Evolutionary conservation across 306 rosid species (phyloP).

Genomic region (Arachis hypogaea): DNA sequence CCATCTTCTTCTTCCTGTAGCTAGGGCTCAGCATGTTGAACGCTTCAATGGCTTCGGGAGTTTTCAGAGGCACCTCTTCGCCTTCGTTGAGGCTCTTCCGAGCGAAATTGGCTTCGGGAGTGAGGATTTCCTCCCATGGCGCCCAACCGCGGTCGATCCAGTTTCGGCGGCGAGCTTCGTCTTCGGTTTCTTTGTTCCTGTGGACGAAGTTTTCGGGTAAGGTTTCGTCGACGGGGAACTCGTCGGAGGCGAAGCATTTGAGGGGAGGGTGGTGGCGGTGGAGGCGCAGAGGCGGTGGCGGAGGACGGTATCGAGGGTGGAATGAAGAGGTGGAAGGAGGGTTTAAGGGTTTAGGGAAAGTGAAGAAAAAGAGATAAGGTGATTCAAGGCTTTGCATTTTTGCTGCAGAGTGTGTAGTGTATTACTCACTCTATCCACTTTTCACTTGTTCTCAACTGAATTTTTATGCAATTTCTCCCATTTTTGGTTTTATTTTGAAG

Average conservation of each 20-base stretch:
- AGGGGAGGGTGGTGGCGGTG: constrained; percentile 29
- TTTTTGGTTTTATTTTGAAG: no score
- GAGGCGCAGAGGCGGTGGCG: not conserved
- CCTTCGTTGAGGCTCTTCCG: constrained; percentile 88
- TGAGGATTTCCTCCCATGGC: constrained; percentile 92
- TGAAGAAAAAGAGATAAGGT: constrained; percentile 69
- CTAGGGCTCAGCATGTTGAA: constrained; percentile 80
- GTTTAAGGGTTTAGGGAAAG: constrained; percentile 69
- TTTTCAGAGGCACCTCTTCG: constrained; percentile 79
- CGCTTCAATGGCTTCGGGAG: constrained; percentile 91
- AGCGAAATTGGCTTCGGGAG: constrained; percentile 90
- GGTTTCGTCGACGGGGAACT: constrained; percentile 93
- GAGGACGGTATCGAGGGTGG: constrained; percentile 32
- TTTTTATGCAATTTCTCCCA: no score
- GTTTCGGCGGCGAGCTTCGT: constrained; percentile 81
- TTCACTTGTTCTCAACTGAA: no score
- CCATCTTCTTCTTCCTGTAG: constrained; percentile 76
- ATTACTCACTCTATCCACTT: not conserved
- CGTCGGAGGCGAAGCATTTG: constrained; percentile 72
- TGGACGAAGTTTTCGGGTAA: constrained; percentile 62
- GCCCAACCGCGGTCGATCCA: constrained; percentile 99
- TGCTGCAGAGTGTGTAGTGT: not conserved
- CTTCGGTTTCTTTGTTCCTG: constrained; percentile 76
- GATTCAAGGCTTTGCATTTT: constrained; percentile 72
- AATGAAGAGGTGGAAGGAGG: constrained; percentile 38